Conservation (phyloP, 768 basidiomycete species). For the Cystofilobasidium ferigula region DNA sequence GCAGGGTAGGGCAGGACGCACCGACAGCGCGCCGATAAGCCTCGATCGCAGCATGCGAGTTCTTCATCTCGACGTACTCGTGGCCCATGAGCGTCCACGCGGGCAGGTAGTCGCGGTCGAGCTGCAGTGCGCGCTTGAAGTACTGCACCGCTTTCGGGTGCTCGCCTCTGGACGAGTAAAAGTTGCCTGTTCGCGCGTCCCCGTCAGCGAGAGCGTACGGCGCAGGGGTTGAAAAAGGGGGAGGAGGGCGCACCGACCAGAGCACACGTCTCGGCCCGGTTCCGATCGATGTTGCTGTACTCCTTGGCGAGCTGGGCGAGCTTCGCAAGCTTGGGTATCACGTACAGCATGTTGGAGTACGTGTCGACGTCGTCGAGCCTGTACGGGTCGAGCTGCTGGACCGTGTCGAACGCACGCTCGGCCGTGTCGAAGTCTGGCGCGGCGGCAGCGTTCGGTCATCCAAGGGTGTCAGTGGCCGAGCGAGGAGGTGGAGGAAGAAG, state of each 20-base stretch:
- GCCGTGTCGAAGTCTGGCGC: constrained; percentile 79
- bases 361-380: constrained; percentile 91
- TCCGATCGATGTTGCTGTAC: constrained; percentile 76
- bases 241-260: constrained; percentile 60
- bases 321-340: constrained; percentile 77
- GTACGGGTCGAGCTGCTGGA: constrained; percentile 68
- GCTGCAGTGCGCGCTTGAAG: constrained; percentile 84
- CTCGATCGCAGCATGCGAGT: constrained; percentile 96
- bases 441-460: too few species aligned
- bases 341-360: constrained; percentile 92
- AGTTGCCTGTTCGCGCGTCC: constrained; percentile 60
- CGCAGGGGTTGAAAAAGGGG: background rate
- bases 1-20: constrained; percentile 40
- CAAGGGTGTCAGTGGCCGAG: too few species aligned
- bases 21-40: constrained; percentile 92
- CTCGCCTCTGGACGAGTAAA: constrained; percentile 83
- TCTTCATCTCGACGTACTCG: constrained; percentile 97
- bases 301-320: constrained; percentile 84
- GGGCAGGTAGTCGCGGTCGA: constrained; percentile 86
- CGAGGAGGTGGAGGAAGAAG: background rate
- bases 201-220: background rate
- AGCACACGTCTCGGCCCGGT: constrained; percentile 92
- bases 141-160: constrained; percentile 94
- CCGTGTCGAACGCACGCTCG: constrained; percentile 70
- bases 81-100: constrained; percentile 99